Conservation (phyloP, 371 early-diverging fungal species). For the Circinella umbellata region DNA sequence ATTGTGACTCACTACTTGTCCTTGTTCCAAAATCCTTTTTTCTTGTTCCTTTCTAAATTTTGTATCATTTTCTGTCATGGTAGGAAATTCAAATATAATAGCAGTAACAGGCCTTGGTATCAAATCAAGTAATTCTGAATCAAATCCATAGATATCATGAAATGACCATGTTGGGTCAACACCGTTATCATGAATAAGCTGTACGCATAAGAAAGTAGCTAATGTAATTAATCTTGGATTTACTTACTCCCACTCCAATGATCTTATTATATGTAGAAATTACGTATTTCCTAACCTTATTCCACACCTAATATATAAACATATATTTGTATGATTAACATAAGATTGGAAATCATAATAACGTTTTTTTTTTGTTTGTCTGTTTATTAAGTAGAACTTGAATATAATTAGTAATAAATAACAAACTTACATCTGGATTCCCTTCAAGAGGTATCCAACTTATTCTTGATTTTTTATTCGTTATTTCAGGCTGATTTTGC, state of each 20-base stretch:
- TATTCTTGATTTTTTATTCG: too few species aligned
- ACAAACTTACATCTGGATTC: too few species aligned
- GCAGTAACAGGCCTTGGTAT: slow-evolving; percentile 82
- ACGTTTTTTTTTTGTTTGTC: too few species aligned
- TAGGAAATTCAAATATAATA: slow-evolving; percentile 73
- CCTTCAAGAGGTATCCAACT: too few species aligned
- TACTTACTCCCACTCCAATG: too few species aligned
- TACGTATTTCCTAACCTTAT: neutral
- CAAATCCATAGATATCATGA: slow-evolving; percentile 74
- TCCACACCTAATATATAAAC: neutral
- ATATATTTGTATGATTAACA: too few species aligned
- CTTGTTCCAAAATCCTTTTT: slow-evolving; percentile 40
- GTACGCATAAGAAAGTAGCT: neutral
- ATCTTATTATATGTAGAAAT: neutral
- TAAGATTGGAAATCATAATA: too few species aligned
- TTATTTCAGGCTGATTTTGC: too few species aligned
- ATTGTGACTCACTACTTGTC: slow-evolving; percentile 52
- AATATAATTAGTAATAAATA: too few species aligned
- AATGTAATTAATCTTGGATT: too few species aligned
- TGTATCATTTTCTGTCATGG: slow-evolving; percentile 56
- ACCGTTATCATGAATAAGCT: slow-evolving; percentile 4
- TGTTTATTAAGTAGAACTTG: too few species aligned
- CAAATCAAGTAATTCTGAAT: slow-evolving; percentile 75
- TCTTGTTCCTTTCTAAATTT: slow-evolving; percentile 52
- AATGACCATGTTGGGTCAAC: slow-evolving; percentile 43